Percentiles rank a stretch among this genome's conserved stretches.
Evolutionary conservation across 176 grass and related monocot genomes (phyloP).

Genomic region (Ampelocalamus luodianensis): DNA sequence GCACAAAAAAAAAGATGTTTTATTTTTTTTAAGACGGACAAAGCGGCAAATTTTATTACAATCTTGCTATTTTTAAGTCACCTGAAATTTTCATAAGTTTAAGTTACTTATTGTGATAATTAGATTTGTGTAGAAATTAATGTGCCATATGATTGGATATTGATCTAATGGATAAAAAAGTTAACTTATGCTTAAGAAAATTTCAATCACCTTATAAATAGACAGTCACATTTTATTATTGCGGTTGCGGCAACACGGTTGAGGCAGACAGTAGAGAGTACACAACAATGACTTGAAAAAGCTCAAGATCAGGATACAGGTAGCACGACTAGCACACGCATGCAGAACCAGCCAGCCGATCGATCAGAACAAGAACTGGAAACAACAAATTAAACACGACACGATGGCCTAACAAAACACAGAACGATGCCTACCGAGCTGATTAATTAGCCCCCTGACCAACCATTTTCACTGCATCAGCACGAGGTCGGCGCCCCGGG

Average conservation of each 20-base stretch:
- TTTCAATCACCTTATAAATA: no score
- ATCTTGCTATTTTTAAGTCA: no score
- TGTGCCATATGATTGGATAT: no score
- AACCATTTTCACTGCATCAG: not conserved
- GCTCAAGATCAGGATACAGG: not conserved
- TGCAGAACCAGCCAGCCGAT: not conserved
- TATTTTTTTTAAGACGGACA: not conserved
- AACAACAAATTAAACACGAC: not conserved
- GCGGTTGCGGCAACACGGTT: not conserved
- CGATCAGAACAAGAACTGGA: not conserved
- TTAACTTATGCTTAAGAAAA: no score
- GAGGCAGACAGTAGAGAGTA: not conserved
- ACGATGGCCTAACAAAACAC: not conserved
- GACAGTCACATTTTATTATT: no score
- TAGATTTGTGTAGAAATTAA: no score
- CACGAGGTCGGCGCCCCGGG: not conserved
- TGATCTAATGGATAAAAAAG: no score
- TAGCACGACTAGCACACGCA: not conserved
- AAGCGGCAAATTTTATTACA: constrained; percentile 20
- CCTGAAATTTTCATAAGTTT: no score
- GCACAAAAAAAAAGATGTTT: not conserved
- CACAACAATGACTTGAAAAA: not conserved
- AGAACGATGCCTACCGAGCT: not conserved
- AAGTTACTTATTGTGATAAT: no score
- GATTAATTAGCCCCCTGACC: not conserved